Evolutionary conservation across 306 rosid species (phyloP), one percentile per base, ranked within the genome.

Genomic region (Prinsepia uniflora): DNA sequence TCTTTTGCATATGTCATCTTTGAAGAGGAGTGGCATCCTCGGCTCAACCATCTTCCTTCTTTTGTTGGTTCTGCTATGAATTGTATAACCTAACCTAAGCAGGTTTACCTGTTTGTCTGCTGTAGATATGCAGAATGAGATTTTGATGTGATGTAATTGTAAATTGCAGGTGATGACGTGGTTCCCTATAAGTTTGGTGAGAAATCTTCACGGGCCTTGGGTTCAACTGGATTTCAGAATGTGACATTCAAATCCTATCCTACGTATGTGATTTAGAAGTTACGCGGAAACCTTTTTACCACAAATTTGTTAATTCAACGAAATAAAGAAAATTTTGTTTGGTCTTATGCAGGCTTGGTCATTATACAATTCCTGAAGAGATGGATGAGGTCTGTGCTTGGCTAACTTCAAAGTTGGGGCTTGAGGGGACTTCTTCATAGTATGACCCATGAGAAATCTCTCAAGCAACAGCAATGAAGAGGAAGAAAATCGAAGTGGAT

Each of bases 321-420:
- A 30, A 59, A n/a, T 10, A 44, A 30, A 56, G 13, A 57, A 10
- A 57, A 24, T 36, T 72, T 15, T 10, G 47, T 72, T 65, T 40
- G 19, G 24, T 53, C 14, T 18, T 85, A 34, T 83, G 81, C 79
- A 94, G 99, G 72, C 97, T 95, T 71, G 99, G 97, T 54, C 99
- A 95, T 84, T 84, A 84, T 73, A 95, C 99, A 24, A 76, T 86
- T 55, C 99, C 99, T 1, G 90, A 87, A 85, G 99, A 95, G 86
- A 91, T 88, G 90, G 96, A 95, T 14, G 91, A 89, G 75, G 89
- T 91, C 18, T 89, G 99, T 72, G 77, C 82, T 24, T 94, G 97
- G 97, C 79, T 94, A 73, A 54, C 63, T 10, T 87, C 96, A 63
- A 91, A 87, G 75, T 52, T 95, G 87, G 92, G 87, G 69, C 92